These are phyloP conservation scores for Candida glucosophila DNA, from an alignment of 1,139 yeast species.

Conservation along the genomic window DNA sequence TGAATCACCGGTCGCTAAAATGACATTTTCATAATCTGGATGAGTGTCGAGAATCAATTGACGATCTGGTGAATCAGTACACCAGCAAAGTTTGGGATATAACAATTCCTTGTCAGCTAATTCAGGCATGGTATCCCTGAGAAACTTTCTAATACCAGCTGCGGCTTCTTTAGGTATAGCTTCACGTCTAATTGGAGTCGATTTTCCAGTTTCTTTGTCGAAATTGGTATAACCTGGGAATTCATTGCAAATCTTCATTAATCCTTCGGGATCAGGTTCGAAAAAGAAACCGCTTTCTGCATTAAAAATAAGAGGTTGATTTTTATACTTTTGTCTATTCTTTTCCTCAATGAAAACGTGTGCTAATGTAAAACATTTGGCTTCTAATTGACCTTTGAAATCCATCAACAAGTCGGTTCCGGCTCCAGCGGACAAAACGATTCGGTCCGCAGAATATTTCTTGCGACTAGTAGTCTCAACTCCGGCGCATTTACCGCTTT, in stretches of 20 bases:
- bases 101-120: slow-evolving; percentile 11
- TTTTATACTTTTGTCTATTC: slow-evolving; percentile 16
- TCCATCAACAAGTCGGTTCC: slow-evolving; percentile 18
- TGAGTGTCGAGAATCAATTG: slow-evolving; percentile 14
- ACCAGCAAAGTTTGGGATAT: slow-evolving; percentile 17
- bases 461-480: background rate
- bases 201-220: no score
- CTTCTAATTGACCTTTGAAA: slow-evolving; percentile 21
- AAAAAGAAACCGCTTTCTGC: slow-evolving; percentile 39
- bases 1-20: slow-evolving; percentile 26
- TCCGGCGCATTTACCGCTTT: slow-evolving; percentile 4
- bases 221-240: slow-evolving; percentile 13
- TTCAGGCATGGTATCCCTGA: slow-evolving; percentile 11
- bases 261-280: slow-evolving; percentile 10
- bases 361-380: slow-evolving; percentile 29
- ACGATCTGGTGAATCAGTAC: slow-evolving; percentile 17
- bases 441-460: background rate
- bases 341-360: slow-evolving; percentile 18
- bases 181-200: slow-evolving; percentile 3
- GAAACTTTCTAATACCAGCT: slow-evolving; percentile 11
- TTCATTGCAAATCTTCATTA: slow-evolving; percentile 12
- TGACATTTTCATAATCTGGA: slow-evolving; percentile 10
- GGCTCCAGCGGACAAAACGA: slow-evolving; percentile 15
- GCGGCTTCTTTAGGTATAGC: slow-evolving; percentile 16
- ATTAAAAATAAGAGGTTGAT: slow-evolving; percentile 26